phyloP scores from a whole-genome alignment of 192 early-diverging fungal genomes.

The Coemansia sp. region DNA sequence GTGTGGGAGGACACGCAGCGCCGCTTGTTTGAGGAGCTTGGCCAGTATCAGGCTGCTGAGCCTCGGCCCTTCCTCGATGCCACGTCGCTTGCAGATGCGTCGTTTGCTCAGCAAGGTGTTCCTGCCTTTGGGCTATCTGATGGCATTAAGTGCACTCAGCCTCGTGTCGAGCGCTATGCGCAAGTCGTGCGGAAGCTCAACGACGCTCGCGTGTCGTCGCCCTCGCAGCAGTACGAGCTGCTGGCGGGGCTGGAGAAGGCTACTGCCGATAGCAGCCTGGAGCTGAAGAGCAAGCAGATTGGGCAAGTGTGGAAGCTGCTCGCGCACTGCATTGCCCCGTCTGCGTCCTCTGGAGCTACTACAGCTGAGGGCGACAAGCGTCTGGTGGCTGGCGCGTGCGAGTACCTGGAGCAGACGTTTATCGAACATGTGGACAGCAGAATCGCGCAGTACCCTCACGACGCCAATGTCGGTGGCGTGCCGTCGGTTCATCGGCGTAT shows the following conservation, averaged over 20 bases:
- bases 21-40: slow-evolving; percentile 81
- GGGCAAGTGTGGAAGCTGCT: slow-evolving; percentile 41
- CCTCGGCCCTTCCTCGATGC: not conserved
- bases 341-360: not conserved
- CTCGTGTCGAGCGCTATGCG: slow-evolving; percentile 41
- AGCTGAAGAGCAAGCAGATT: slow-evolving; percentile 51
- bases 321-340: slow-evolving; percentile 4
- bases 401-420: slow-evolving; percentile 57
- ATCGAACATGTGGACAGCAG: slow-evolving; percentile 52
- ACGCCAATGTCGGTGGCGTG: slow-evolving; percentile 76
- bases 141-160: slow-evolving; percentile 10
- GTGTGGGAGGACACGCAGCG: slow-evolving; percentile 78
- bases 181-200: slow-evolving; percentile 39
- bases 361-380: not conserved
- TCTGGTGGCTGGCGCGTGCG: slow-evolving; percentile 27
- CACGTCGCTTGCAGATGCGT: not conserved
- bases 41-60: slow-evolving; percentile 56
- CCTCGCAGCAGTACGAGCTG: slow-evolving; percentile 19
- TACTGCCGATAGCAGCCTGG: slow-evolving; percentile 31
- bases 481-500: slow-evolving; percentile 73
- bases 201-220: slow-evolving; percentile 21
- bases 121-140: slow-evolving; percentile 15
- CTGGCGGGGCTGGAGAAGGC: slow-evolving; percentile 36
- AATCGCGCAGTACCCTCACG: slow-evolving; percentile 61
- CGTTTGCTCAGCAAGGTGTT: not conserved